These are phyloP conservation scores for Pyrus bretschneideri DNA, from an alignment of 306 rosid species.

Conservation along the genomic window DNA sequence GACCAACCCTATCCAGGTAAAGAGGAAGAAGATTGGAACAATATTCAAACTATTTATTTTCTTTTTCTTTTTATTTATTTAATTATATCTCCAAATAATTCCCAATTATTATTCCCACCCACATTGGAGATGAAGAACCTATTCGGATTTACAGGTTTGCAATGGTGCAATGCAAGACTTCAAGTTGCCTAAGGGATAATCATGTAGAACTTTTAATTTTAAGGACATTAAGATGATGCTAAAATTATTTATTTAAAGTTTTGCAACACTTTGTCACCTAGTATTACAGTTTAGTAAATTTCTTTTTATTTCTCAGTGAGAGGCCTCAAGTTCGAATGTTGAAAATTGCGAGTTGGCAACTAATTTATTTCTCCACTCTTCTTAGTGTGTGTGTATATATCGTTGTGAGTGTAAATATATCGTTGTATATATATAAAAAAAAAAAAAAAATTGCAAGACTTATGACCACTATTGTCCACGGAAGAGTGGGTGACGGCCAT, in stretches of 20 bases:
- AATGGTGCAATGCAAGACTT: background rate
- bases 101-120: constrained; percentile 4
- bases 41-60: background rate
- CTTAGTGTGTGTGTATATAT: too few relatives aligned
- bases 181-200: background rate
- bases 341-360: too few relatives aligned
- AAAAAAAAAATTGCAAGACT: too few relatives aligned
- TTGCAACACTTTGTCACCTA: too few relatives aligned
- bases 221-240: background rate
- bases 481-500: background rate
- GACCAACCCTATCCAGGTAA: background rate
- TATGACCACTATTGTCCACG: background rate
- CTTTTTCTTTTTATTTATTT: background rate
- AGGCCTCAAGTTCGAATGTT: too few relatives aligned
- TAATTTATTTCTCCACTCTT: too few relatives aligned
- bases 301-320: too few relatives aligned
- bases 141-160: background rate
- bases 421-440: too few relatives aligned
- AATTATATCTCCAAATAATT: background rate
- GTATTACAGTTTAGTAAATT: too few relatives aligned
- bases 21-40: too few relatives aligned
- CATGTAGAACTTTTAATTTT: background rate
- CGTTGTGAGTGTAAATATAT: too few relatives aligned
- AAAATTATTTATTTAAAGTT: background rate
- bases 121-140: background rate